phyloP scores from a whole-genome alignment of 208 protist genomes.

The Lotmaria passim region DNA sequence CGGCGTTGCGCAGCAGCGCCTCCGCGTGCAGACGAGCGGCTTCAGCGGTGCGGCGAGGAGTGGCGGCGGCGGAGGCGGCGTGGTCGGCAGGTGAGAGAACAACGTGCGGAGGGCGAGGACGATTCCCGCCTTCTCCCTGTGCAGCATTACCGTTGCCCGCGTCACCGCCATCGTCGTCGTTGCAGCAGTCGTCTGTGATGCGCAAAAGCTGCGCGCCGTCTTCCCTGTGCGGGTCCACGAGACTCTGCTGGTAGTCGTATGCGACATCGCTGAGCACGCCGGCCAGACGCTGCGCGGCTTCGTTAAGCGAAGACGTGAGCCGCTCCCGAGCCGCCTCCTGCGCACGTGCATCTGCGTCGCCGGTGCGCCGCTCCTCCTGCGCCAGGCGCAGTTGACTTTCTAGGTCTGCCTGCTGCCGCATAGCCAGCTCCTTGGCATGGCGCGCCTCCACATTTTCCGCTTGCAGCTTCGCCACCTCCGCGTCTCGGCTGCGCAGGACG shows the following conservation, averaged over 20 bases:
- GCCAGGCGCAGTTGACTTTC: conserved; percentile 16
- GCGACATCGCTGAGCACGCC: conserved; percentile 24
- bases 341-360: background rate
- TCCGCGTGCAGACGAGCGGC: conserved; percentile 12
- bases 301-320: conserved; percentile 14
- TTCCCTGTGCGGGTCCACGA: background rate
- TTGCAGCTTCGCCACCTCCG: conserved; percentile 30
- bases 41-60: background rate
- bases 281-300: conserved; percentile 18
- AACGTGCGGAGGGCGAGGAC: conserved; percentile 23
- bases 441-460: conserved; percentile 15
- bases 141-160: background rate
- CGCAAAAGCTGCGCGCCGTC: background rate
- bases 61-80: background rate
- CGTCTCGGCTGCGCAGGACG: conserved; percentile 31
- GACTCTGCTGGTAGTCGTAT: conserved; percentile 27
- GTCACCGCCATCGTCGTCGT: background rate
- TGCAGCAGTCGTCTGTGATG: background rate
- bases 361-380: conserved; percentile 7
- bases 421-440: conserved; percentile 12
- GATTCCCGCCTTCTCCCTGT: background rate
- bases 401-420: conserved; percentile 29
- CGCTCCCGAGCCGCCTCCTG: conserved; percentile 5
- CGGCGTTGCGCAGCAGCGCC: conserved; percentile 17
- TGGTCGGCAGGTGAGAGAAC: conserved; percentile 19